Conservation (phyloP, 2,329 filamentous ascomycete species). For the Calonectria pseudoturangicola region DNA sequence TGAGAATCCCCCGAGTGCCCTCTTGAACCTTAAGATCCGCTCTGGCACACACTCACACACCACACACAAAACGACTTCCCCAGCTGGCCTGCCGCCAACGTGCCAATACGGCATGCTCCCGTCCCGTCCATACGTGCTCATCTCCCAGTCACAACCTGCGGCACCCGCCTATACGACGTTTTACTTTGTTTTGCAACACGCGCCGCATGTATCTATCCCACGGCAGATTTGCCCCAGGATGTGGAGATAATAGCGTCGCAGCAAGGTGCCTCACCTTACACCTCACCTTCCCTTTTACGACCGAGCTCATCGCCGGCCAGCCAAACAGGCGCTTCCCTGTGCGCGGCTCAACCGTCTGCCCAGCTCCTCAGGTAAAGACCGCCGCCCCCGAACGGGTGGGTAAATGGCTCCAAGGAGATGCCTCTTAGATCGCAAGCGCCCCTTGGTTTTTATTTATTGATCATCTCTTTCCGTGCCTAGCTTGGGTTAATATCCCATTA, state of each 20-base stretch:
- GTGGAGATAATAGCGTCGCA: conserved; percentile 36
- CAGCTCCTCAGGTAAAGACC: conserved; percentile 11
- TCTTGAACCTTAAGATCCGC: conserved; percentile 33
- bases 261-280: conserved; percentile 4
- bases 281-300: conserved; percentile 27
- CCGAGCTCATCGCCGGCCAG: background rate
- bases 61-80: conserved; percentile 16
- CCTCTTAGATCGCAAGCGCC: conserved; percentile 34
- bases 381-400: conserved; percentile 12
- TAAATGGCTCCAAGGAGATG: background rate
- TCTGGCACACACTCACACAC: conserved; percentile 10
- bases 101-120: conserved; percentile 16
- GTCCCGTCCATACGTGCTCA: conserved; percentile 7
- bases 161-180: background rate
- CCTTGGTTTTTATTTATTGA: conserved; percentile 36
- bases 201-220: conserved; percentile 17
- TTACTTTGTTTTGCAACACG: conserved; percentile 19
- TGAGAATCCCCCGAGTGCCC: conserved; percentile 15
- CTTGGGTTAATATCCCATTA: conserved; percentile 34
- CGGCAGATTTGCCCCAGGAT: conserved; percentile 30
- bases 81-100: conserved; percentile 10
- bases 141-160: conserved; percentile 2
- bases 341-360: conserved; percentile 27
- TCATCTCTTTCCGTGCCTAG: conserved; percentile 25
- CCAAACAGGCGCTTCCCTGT: conserved; percentile 14